Conservation (phyloP, 1,284 basidiomycete genomes). For the Inonotus obliquus region DNA sequence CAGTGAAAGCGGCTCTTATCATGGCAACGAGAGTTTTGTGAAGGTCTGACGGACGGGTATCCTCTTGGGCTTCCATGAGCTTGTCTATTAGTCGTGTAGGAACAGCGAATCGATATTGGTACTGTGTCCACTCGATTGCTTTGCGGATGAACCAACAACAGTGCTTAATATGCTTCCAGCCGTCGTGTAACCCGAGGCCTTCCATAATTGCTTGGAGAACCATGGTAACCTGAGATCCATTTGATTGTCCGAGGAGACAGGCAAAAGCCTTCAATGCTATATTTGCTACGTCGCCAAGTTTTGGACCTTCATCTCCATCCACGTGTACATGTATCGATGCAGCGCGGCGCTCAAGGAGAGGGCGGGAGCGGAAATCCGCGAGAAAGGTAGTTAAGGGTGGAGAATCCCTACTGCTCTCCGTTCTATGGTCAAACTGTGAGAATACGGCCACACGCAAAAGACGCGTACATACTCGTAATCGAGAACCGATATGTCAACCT, state of each 20-base stretch:
- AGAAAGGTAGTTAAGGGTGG: constrained; percentile 63
- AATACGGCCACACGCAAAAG: constrained; percentile 6
- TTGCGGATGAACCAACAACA: constrained; percentile 82
- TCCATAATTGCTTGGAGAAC: constrained; percentile 70
- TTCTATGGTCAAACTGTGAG: constrained; percentile 34
- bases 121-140: constrained; percentile 79
- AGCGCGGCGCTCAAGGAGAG: constrained; percentile 74
- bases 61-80: constrained; percentile 67
- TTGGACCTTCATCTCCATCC: constrained; percentile 85
- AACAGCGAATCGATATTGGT: constrained; percentile 89
- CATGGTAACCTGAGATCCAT: constrained; percentile 69
- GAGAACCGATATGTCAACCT: constrained; percentile 56
- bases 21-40: constrained; percentile 76
- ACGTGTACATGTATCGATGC: constrained; percentile 84
- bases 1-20: constrained; percentile 81
- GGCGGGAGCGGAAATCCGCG: constrained; percentile 73
- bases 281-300: constrained; percentile 66
- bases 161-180: constrained; percentile 73
- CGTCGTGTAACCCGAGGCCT: constrained; percentile 55
- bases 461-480: constrained; percentile 58
- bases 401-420: constrained; percentile 56
- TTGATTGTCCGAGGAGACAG: constrained; percentile 72
- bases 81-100: constrained; percentile 84
- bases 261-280: constrained; percentile 73
- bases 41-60: constrained; percentile 44